Evolutionary conservation across 495 filamentous ascomycete genomes (phyloP).

Genomic region (Xylaria scruposa): DNA sequence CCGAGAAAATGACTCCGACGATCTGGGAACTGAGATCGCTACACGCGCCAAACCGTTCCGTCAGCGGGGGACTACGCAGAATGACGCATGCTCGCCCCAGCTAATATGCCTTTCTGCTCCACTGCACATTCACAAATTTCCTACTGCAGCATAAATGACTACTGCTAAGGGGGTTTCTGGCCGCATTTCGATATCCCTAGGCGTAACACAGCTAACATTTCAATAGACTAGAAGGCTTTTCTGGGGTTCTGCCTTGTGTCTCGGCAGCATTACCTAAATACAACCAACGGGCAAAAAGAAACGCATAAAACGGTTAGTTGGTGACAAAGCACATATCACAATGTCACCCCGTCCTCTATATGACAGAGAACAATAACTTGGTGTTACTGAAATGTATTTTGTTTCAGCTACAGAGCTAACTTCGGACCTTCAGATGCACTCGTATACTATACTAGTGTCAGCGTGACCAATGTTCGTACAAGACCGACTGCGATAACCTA

Average conservation of each 20-base stretch:
- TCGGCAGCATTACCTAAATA: neutral
- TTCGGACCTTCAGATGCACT: neutral
- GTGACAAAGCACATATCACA: neutral
- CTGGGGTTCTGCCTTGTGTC: neutral
- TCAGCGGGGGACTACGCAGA: neutral
- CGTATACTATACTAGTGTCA: neutral
- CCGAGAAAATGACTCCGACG: neutral
- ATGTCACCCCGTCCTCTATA: neutral
- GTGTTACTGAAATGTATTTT: neutral
- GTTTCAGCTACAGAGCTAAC: neutral
- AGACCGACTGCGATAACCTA: too few relatives aligned
- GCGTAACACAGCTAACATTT: neutral
- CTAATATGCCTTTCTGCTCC: neutral
- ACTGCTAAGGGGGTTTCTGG: neutral
- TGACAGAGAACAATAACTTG: neutral
- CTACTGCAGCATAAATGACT: neutral
- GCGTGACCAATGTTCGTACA: neutral
- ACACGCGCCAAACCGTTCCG: neutral
- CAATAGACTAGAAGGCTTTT: slow-evolving; percentile 1
- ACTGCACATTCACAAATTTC: neutral
- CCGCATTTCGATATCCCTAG: neutral
- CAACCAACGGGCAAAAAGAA: neutral
- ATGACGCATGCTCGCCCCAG: neutral
- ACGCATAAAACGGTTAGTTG: neutral
- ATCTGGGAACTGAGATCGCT: slow-evolving; percentile 9